Percentiles rank a stretch among this genome's conserved stretches.
Conservation (phyloP, 2,329 filamentous ascomycete species). For the Fusarium sulawesiense region DNA sequence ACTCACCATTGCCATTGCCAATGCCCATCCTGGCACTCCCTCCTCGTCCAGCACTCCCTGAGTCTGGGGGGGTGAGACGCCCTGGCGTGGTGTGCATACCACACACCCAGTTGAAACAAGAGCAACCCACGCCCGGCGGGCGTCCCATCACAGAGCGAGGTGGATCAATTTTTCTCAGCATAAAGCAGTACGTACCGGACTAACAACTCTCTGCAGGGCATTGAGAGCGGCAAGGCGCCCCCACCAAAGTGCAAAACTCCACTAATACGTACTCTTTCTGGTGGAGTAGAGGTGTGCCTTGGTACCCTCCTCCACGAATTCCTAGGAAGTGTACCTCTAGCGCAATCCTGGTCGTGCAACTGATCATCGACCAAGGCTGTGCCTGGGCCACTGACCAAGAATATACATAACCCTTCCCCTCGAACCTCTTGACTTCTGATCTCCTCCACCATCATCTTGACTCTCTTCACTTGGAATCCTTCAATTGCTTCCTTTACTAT, state of each 20-base stretch:
- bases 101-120: slow-evolving; percentile 35
- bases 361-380: slow-evolving; percentile 48
- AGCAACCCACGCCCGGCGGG: slow-evolving; percentile 32
- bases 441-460: slow-evolving; percentile 37
- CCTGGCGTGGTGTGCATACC: slow-evolving; percentile 18
- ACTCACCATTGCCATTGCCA: slow-evolving; percentile 8
- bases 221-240: slow-evolving; percentile 38
- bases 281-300: slow-evolving; percentile 41
- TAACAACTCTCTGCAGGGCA: slow-evolving; percentile 49
- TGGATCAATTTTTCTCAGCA: slow-evolving; percentile 25
- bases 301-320: slow-evolving; percentile 48
- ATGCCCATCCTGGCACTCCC: slow-evolving; percentile 28
- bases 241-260: slow-evolving; percentile 37
- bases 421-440: slow-evolving; percentile 33
- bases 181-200: slow-evolving; percentile 35
- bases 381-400: slow-evolving; percentile 44
- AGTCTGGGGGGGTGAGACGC: slow-evolving; percentile 32
- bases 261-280: slow-evolving; percentile 31
- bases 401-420: slow-evolving; percentile 48
- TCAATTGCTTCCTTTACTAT: slow-evolving; percentile 38
- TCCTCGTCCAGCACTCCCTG: slow-evolving; percentile 17
- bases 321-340: slow-evolving; percentile 48
- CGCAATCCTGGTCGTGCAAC: slow-evolving; percentile 41
- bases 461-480: slow-evolving; percentile 29
- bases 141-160: slow-evolving; percentile 30